phyloP scores from a whole-genome alignment of 139 green algal species.

The Chlorella sp. region DNA sequence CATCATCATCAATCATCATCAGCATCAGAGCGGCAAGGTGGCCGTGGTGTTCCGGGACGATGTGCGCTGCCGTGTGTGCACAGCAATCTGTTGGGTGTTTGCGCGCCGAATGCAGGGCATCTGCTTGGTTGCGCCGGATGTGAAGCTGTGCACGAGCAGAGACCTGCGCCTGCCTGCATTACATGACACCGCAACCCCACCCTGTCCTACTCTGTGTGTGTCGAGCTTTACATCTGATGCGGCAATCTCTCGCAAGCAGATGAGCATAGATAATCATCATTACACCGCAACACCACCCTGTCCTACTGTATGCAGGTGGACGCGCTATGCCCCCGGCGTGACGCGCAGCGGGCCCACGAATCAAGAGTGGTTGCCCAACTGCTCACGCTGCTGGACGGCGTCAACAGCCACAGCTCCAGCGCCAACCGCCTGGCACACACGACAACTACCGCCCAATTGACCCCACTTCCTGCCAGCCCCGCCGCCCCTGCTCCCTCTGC shows the following conservation, averaged over 20 bases:
- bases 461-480: background rate
- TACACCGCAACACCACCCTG: background rate
- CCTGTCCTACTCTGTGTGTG: too few species aligned
- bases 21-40: slow-evolving; percentile 22
- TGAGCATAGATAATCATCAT: background rate
- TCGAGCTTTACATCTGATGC: background rate
- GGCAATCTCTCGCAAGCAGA: background rate
- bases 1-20: too few species aligned
- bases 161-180: background rate
- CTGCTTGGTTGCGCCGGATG: too few species aligned
- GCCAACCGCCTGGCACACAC: too few species aligned
- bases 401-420: too few species aligned
- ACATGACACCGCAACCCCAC: background rate
- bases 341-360: slow-evolving; percentile 58
- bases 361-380: slow-evolving; percentile 86
- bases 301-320: slow-evolving; percentile 53
- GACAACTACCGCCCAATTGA: slow-evolving; percentile 1
- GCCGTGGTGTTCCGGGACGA: slow-evolving; percentile 90
- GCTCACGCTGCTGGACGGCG: slow-evolving; percentile 88
- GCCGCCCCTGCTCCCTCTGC: background rate
- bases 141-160: too few species aligned
- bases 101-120: too few species aligned
- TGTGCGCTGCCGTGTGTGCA: slow-evolving; percentile 11
- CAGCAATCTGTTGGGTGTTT: too few species aligned
- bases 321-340: slow-evolving; percentile 70